Evolutionary conservation across 2,329 filamentous ascomycete species (phyloP).

Genomic region (Emmonsia crescens): DNA sequence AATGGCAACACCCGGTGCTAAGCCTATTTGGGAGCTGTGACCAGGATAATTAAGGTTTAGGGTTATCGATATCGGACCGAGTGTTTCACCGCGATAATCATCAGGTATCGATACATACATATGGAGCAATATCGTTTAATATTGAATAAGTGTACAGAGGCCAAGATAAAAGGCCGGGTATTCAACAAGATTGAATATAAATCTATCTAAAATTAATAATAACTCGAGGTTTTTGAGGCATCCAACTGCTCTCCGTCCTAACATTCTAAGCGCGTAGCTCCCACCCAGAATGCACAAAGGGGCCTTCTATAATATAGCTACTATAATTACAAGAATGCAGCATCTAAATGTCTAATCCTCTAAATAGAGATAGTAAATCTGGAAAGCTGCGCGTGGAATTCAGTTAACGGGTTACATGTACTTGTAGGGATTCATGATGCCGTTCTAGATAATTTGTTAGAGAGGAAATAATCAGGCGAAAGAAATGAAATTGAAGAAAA

Average conservation of each 20-base stretch:
- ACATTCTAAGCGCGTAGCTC: neutral
- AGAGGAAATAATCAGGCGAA: neutral
- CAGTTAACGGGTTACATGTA: constrained; percentile 49
- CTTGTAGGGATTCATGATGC: constrained; percentile 99
- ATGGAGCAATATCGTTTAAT: neutral
- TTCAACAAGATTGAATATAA: neutral
- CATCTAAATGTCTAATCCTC: neutral
- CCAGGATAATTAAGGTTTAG: neutral
- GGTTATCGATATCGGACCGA: neutral
- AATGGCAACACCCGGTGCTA: constrained; percentile 14
- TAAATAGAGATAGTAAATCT: neutral
- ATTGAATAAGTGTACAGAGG: neutral
- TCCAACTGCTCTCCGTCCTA: neutral
- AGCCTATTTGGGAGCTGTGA: neutral
- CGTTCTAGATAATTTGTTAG: constrained; percentile 51
- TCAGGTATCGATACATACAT: no score
- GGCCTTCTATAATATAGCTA: neutral
- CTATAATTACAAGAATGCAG: no score
- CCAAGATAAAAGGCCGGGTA: neutral
- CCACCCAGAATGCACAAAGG: neutral
- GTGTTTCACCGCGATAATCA: neutral
- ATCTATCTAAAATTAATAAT: neutral
- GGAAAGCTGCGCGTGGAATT: neutral
- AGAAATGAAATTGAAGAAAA: neutral
- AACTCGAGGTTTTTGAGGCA: neutral